Evolutionary conservation across 2,329 filamentous ascomycete genomes (phyloP), one percentile per base, ranked within the genome.

Genomic region (Fusarium sororula): DNA sequence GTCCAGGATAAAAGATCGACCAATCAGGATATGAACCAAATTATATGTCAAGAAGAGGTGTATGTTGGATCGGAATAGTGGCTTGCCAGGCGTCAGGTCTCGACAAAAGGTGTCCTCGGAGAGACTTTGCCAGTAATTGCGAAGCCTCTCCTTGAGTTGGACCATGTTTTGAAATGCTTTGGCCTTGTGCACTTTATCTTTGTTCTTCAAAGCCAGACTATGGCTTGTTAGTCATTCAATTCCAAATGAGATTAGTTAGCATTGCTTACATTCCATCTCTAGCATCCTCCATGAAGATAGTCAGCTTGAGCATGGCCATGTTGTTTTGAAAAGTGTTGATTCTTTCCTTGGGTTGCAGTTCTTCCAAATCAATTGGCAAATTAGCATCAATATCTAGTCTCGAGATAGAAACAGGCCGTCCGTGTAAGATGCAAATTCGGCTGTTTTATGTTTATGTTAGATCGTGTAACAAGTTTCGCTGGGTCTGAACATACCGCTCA

Each of bases 21-120:
- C 75, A n/a, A 76, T 64, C 10, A 73, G 64, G 26, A 77, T 60
- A 45, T 75, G 65, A 2, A 72, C 37, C 4, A 77, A 42, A 14
- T 77, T 68, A 14, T 77, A 70, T 6, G 66, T 72, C 9, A 77
- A 39, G 20, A 74, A 70, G 4, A 77, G 72, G 22, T 77, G 75
- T 5, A 72, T 60, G 44, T 77, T 77, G 20, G 58, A 70, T n/a
- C 63, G 60, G 35, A 77, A 77, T 2, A 77, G 48, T 1, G 74
- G 75, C 17, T 70, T 77, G 9, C 67, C 72, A 11, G 69, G 75
- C 4, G 56, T 67, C 3, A 77, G 37, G 15, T 77, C 75, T 42
- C 65, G 64, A 41, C 75, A 77, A 13, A 61, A 72, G 6, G 58
- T 74, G 18, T 72, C 67, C 12, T 70, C 42, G 9, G 75, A 63